These are phyloP conservation scores for Styphnolobium japonicum DNA, from an alignment of 306 rosid species.

Conservation along the genomic window DNA sequence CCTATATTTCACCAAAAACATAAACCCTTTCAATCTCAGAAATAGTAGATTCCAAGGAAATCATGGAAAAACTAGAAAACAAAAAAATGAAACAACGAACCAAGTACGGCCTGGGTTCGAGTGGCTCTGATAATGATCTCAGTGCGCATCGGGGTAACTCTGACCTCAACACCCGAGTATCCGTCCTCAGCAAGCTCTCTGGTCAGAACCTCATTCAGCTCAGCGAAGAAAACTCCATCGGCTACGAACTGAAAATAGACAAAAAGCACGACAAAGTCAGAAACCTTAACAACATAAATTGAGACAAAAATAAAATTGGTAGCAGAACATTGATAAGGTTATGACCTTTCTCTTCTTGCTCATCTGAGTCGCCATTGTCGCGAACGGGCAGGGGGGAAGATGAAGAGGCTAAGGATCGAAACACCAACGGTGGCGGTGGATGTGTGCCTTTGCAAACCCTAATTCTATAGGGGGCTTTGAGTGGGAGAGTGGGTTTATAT, in stretches of 20 bases:
- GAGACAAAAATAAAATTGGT: neutral
- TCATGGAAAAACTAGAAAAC: neutral
- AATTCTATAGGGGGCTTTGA: neutral
- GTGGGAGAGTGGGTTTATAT: neutral
- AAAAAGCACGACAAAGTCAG: neutral
- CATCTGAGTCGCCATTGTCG: conserved; percentile 56
- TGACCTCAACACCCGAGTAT: conserved; percentile 77
- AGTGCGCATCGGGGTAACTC: conserved; percentile 76
- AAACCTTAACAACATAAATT: no score
- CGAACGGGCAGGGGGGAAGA: conserved; percentile 23
- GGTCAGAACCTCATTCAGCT: conserved; percentile 71
- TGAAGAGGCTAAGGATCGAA: neutral
- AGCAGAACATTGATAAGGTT: neutral
- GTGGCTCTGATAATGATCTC: conserved; percentile 80
- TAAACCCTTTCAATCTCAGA: neutral
- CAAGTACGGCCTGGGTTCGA: conserved; percentile 70
- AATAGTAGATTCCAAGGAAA: neutral
- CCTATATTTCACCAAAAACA: conserved; percentile 30
- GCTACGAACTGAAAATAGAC: conserved; percentile 56
- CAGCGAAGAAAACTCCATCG: conserved; percentile 79
- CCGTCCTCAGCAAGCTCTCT: conserved; percentile 81
- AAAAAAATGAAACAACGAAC: conserved; percentile 12
- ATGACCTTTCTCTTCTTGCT: conserved; percentile 63
- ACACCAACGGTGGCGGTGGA: neutral
- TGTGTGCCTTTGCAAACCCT: conserved; percentile 42